These are phyloP conservation scores for Kalmusia sp. DNA, from an alignment of 2,329 filamentous ascomycete genomes.

Conservation along the genomic window DNA sequence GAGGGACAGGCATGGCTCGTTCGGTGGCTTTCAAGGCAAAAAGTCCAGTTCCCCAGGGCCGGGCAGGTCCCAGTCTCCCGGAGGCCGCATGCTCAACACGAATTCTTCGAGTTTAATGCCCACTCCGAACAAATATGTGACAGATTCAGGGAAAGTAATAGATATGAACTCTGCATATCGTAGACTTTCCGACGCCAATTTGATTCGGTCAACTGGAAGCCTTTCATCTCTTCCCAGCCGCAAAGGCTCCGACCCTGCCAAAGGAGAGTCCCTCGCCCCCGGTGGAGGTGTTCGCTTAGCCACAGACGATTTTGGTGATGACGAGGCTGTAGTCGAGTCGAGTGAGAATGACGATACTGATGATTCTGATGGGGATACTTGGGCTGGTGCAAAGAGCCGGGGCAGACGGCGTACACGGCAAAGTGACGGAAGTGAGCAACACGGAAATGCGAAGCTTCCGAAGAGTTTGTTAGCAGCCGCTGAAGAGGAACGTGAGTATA, in stretches of 20 bases:
- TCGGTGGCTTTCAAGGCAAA: slow-evolving; percentile 45
- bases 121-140: slow-evolving; percentile 54
- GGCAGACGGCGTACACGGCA: slow-evolving; percentile 48
- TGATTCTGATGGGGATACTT: slow-evolving; percentile 72
- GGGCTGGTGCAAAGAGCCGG: slow-evolving; percentile 46
- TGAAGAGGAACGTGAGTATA: slow-evolving; percentile 75
- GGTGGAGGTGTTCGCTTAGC: slow-evolving; percentile 63
- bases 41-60: slow-evolving; percentile 51
- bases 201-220: slow-evolving; percentile 68
- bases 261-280: slow-evolving; percentile 52
- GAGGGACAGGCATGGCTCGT: slow-evolving; percentile 48
- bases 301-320: slow-evolving; percentile 66
- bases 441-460: slow-evolving; percentile 48
- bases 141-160: slow-evolving; percentile 67
- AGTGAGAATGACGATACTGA: slow-evolving; percentile 68
- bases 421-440: slow-evolving; percentile 43
- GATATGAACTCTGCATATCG: slow-evolving; percentile 75
- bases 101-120: slow-evolving; percentile 55
- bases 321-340: slow-evolving; percentile 67
- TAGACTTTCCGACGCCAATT: slow-evolving; percentile 73
- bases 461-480: slow-evolving; percentile 74
- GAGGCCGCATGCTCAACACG: slow-evolving; percentile 53
- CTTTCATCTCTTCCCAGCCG: slow-evolving; percentile 67
- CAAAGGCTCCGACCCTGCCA: slow-evolving; percentile 54
- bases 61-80: slow-evolving; percentile 46